phyloP scores from a whole-genome alignment of 1,284 basidiomycete genomes.

The Pulveroboletus sp. region DNA sequence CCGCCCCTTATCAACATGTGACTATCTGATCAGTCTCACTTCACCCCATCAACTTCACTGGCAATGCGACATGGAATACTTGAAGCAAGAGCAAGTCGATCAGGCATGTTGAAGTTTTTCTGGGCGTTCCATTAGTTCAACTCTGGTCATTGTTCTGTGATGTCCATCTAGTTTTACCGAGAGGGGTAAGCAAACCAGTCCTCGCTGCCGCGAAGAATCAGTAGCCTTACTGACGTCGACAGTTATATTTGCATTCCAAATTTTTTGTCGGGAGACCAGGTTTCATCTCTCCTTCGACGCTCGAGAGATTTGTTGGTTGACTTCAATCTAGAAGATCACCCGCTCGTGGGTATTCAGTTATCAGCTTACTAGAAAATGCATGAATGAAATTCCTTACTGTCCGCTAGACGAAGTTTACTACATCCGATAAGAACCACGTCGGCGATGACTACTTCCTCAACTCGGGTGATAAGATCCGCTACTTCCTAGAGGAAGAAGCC shows the following conservation, averaged over 20 bases:
- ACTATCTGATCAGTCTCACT: no score
- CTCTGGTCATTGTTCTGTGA: background rate
- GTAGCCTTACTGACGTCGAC: no score
- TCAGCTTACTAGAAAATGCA: background rate
- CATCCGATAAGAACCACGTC: constrained; percentile 72
- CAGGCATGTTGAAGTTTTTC: constrained; percentile 33
- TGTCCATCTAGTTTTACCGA: constrained; percentile 28
- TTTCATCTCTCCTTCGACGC: constrained; percentile 63
- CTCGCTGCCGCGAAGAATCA: background rate
- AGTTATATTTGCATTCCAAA: constrained; percentile 80
- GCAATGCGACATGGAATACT: constrained; percentile 29
- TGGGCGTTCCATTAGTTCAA: background rate
- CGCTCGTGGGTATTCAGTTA: constrained; percentile 53
- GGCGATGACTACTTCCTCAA: constrained; percentile 92
- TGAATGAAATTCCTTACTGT: background rate
- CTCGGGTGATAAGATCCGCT: constrained; percentile 91
- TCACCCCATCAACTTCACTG: background rate
- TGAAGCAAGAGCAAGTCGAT: constrained; percentile 44
- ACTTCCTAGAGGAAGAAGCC: constrained; percentile 86
- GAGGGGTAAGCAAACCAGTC: constrained; percentile 25
- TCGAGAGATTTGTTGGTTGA: constrained; percentile 74
- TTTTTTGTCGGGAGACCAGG: constrained; percentile 67
- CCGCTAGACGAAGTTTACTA: constrained; percentile 85
- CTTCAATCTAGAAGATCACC: constrained; percentile 80
- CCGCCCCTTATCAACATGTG: no score